Evolutionary conservation across 2,329 filamentous ascomycete species (phyloP), one percentile per base, ranked within the genome.

Genomic region (Acrocalymma vagum): DNA sequence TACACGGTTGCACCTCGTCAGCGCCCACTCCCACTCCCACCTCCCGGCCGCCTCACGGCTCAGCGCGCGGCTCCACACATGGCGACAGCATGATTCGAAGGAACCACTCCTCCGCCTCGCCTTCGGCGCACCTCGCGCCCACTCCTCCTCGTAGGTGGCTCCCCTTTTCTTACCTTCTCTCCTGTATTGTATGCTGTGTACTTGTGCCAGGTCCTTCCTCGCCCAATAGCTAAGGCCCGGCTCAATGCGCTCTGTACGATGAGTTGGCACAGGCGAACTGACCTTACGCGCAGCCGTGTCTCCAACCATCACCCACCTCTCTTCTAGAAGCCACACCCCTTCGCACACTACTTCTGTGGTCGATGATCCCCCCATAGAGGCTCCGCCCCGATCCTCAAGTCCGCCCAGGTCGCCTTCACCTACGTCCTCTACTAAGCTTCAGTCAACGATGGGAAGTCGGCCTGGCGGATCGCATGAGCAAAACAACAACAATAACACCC

Each of bases 121-220:
- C 83, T 68, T 79, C 82, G 58, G 81, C 82, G 70, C 78, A 78
- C 72, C 74, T 79, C 78, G 54, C 75, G 78, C 61, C 35, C 28
- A 74, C 79, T 55, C 78, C 80, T 69, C 73, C 78, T 62, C 77
- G 83, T 86, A 84, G 67, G 83, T 85, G 53, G 50, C 29, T 15
- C 26, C 36, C 27, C 39, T 9, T 23, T 14, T 34, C n/a, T n/a
- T n/a, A 22, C 40, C 11, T 36, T 11, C 32, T 39, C 29, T 43
- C 27, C 38, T 37, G 24, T 37, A 16, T 38, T 37, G 26, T 30
- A 44, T 39, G 23, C 33, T 31, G 13, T 27, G 9, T 28, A 20
- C 42, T 23, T 26, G 15, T 23, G 31, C 45, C 17, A 22, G 29
- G 39, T 32, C 40, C 33, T 44, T 38, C 31, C 31, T 35, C 38